Conservation (phyloP, 495 filamentous ascomycete species). For the Neurospora hispaniola region DNA sequence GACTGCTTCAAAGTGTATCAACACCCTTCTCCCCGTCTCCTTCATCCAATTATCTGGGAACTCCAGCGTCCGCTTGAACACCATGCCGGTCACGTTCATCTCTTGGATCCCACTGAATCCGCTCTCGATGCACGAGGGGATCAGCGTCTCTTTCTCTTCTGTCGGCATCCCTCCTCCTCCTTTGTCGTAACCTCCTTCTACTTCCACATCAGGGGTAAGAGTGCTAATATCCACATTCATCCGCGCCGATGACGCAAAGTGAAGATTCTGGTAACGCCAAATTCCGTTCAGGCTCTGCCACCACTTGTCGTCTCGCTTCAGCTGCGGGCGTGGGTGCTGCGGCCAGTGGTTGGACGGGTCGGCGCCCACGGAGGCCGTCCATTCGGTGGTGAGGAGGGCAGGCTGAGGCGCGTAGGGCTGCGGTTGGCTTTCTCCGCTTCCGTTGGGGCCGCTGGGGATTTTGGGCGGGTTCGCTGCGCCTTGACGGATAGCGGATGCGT, state of each 20-base stretch:
- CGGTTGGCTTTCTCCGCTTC: neutral
- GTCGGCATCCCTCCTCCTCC: neutral
- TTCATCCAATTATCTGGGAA: conserved; percentile 38
- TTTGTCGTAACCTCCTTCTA: neutral
- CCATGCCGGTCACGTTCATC: conserved; percentile 40
- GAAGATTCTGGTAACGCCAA: conserved; percentile 44
- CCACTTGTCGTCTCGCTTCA: conserved; percentile 34
- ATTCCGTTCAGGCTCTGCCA: conserved; percentile 59
- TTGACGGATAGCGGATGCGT: neutral
- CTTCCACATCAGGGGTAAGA: neutral
- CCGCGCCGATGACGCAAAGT: neutral
- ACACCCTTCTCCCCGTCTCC: conserved; percentile 19
- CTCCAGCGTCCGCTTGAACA: conserved; percentile 49
- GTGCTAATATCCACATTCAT: neutral
- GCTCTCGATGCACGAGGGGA: conserved; percentile 56
- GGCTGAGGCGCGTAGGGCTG: neutral
- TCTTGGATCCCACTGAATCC: conserved; percentile 30
- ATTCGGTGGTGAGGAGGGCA: neutral
- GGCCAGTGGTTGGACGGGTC: conserved; percentile 45
- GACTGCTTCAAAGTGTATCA: conserved; percentile 61
- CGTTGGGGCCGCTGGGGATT: neutral
- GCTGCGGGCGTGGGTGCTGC: conserved; percentile 54
- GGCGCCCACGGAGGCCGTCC: neutral
- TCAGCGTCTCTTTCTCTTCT: conserved; percentile 36
- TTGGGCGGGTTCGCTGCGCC: neutral